phyloP scores from a whole-genome alignment of 306 rosid species.

The Acacia melanoxylon region DNA sequence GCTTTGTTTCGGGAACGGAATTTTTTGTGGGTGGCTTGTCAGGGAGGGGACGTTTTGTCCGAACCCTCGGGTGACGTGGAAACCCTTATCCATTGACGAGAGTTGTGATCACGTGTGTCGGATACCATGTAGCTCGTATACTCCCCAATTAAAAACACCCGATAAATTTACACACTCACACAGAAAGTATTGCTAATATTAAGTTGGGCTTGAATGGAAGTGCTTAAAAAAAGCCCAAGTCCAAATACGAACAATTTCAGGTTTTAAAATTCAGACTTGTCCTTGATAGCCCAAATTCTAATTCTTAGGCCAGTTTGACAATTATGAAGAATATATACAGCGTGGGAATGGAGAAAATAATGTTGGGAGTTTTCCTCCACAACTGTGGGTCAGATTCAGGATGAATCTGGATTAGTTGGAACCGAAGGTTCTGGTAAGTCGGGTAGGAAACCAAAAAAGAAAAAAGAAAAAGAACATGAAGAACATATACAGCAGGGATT shows the following conservation, averaged over 20 bases:
- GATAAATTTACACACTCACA: no score
- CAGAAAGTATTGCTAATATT: no score
- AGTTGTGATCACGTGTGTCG: conserved; percentile 23
- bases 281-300: neutral
- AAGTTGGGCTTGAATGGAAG: neutral
- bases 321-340: neutral
- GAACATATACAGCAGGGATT: no score
- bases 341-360: no score
- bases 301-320: neutral
- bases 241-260: neutral
- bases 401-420: no score
- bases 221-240: neutral
- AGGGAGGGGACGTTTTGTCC: conserved; percentile 21
- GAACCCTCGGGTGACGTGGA: conserved; percentile 37
- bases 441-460: no score
- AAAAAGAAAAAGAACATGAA: no score
- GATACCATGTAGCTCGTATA: neutral
- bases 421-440: no score
- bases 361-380: no score
- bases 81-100: conserved; percentile 37
- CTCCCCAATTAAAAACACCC: neutral
- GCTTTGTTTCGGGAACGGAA: neutral
- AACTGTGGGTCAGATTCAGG: no score
- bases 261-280: neutral
- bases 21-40: neutral